Conservation (phyloP, 352 stramenopile species). For the Pythium rhizo-oryzae region DNA sequence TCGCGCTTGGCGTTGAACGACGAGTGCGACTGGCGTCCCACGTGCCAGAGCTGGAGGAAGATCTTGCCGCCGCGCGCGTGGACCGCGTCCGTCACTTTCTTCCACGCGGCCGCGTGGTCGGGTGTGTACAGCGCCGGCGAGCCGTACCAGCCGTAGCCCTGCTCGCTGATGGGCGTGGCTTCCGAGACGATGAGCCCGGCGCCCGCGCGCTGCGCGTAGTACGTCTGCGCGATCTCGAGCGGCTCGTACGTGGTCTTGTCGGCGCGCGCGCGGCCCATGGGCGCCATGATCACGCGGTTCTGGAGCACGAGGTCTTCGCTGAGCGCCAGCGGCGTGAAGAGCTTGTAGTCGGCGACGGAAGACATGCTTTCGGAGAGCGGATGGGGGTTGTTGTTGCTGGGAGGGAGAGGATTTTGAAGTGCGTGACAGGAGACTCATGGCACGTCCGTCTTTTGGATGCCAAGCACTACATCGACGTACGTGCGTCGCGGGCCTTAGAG, state of each 20-base stretch:
- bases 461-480: too few species aligned
- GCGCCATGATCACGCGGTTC: conserved; percentile 23
- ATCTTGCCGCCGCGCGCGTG: neutral
- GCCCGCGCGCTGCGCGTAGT: conserved; percentile 11
- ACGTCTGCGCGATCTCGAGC: neutral
- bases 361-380: neutral
- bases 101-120: neutral
- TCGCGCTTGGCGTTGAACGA: neutral
- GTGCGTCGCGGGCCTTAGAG: too few species aligned
- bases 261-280: neutral
- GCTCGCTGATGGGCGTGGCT: neutral
- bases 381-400: neutral
- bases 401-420: too few species aligned
- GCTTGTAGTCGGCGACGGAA: conserved; percentile 1
- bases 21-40: neutral
- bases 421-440: too few species aligned
- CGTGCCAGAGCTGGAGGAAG: neutral
- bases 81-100: neutral
- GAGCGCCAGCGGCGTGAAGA: conserved; percentile 16
- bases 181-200: conserved; percentile 8
- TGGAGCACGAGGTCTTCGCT: conserved; percentile 18
- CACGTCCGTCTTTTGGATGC: too few species aligned
- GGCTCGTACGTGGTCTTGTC: neutral
- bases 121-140: neutral
- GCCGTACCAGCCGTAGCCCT: neutral